A percentile compares a stretch with the other conserved stretches of the same genome.
These are phyloP conservation scores for Gossypium aridum DNA, from an alignment of 441 rosid genomes.

Conservation along the genomic window DNA sequence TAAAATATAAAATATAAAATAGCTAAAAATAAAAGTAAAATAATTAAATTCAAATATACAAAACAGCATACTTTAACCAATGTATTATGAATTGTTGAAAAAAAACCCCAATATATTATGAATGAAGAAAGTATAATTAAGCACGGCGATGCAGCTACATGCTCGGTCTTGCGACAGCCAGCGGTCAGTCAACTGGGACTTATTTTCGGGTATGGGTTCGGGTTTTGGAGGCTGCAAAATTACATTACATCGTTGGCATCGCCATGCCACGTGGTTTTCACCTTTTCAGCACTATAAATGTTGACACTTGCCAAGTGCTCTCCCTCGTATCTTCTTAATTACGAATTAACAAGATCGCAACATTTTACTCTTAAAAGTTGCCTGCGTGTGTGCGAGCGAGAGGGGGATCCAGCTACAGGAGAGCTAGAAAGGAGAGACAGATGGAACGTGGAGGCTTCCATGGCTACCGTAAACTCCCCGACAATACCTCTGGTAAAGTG, in stretches of 20 bases:
- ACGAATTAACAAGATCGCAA: not conserved
- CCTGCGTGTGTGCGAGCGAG: not conserved
- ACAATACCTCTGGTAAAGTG: constrained; percentile 32
- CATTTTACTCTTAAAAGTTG: not conserved
- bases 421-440: constrained; percentile 5
- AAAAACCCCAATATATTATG: no score
- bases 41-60: no score
- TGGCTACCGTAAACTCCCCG: constrained; percentile 60
- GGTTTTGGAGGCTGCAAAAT: not conserved
- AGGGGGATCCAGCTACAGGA: not conserved
- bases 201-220: not conserved
- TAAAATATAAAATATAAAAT: no score
- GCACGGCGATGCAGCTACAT: not conserved
- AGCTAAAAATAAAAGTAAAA: no score
- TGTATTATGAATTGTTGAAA: no score
- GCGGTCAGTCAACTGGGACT: not conserved
- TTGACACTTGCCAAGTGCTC: constrained; percentile 30
- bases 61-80: no score
- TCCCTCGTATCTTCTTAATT: not conserved
- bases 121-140: not conserved
- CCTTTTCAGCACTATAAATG: constrained; percentile 16
- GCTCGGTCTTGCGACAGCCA: not conserved
- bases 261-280: constrained; percentile 32
- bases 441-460: constrained; percentile 64
- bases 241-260: constrained; percentile 26